A percentile compares a stretch with the other conserved stretches of the same genome.
phyloP scores from a whole-genome alignment of 148 eudicot genomes.

The Bassia scoparia region DNA sequence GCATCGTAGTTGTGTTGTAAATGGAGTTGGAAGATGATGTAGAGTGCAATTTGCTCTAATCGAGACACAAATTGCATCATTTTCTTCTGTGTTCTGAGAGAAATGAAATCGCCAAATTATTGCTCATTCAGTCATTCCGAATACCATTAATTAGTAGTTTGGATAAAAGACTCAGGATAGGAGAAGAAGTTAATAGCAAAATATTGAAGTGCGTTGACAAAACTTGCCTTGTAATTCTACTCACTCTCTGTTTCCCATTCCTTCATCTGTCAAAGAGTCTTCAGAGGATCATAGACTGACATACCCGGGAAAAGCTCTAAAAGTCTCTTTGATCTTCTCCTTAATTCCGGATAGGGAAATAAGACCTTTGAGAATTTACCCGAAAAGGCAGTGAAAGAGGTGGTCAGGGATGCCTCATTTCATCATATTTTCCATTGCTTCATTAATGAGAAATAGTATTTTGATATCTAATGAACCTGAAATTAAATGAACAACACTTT shows the following conservation, averaged over 20 bases:
- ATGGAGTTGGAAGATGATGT: background rate
- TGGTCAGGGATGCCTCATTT: slow-evolving; percentile 90
- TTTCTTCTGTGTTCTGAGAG: background rate
- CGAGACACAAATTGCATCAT: background rate
- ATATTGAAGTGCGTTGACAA: background rate
- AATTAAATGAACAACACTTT: too few species aligned
- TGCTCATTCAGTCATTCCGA: too few species aligned
- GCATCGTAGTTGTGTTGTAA: too few species aligned
- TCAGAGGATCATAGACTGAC: slow-evolving; percentile 74
- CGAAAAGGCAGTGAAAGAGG: slow-evolving; percentile 84
- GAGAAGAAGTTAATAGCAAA: background rate
- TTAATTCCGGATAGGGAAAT: slow-evolving; percentile 78
- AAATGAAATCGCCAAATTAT: background rate
- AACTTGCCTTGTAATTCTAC: too few species aligned
- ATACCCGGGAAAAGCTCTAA: slow-evolving; percentile 76
- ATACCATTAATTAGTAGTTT: too few species aligned
- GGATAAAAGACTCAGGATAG: background rate
- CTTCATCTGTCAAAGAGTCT: slow-evolving; percentile 64
- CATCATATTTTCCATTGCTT: slow-evolving; percentile 80
- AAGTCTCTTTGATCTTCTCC: slow-evolving; percentile 88
- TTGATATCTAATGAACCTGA: too few species aligned
- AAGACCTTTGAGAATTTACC: slow-evolving; percentile 84
- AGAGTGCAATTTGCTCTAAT: background rate
- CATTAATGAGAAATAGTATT: too few species aligned
- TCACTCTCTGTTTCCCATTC: too few species aligned